Evolutionary conservation across 768 basidiomycete genomes (phyloP), one percentile per base, ranked within the genome.

Genomic region (Suillus brevipes): DNA sequence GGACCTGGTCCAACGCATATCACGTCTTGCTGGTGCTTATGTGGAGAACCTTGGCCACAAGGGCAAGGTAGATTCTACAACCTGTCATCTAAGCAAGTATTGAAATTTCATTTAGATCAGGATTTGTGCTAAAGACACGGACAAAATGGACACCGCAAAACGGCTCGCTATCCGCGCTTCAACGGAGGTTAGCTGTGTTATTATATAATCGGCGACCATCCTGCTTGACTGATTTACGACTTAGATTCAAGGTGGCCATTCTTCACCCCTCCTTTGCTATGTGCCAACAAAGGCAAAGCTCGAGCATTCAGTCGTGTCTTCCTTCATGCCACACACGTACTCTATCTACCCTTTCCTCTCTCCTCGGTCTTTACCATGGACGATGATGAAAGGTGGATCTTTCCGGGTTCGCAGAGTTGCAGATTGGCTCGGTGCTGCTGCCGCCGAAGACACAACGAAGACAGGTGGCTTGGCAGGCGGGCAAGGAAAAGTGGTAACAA

Each of bases 281-380:
- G 67, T 78, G 25, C 74, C 76, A n/a, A 76, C 76, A 25, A 64
- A 66, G 13, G 59, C 70, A 38, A 72, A 70, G n/a, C 71, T 60
- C 25, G 66, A 69, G 12, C 72, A 71, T 2, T 73, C 75, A 4
- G 57, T 74, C 45, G 69, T 68, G 45, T 38, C 71, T n/a, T 64
- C 72, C 6, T 60, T 75, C n/a, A 78, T 78, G 56, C 74, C 77
- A 4, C 73, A 76, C 37, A 71, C 71, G 20, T 91, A 90, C 72
- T 83, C 88, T n/a, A 67, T 90, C 45, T 93, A 87, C 73, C 91
- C 91, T 0, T 90, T 90, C 70, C 68, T 84, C 7, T 76, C 85
- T 1, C 78, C 84, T 13, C 83, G 80, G 18, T 71, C 82, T 12
- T 72, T 84, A 43, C 82, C 83, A 8, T 86, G 85, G 81, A 83